Evolutionary conservation across 2,329 filamentous ascomycete genomes (phyloP).

Genomic region (Ophiostoma angusticollis): DNA sequence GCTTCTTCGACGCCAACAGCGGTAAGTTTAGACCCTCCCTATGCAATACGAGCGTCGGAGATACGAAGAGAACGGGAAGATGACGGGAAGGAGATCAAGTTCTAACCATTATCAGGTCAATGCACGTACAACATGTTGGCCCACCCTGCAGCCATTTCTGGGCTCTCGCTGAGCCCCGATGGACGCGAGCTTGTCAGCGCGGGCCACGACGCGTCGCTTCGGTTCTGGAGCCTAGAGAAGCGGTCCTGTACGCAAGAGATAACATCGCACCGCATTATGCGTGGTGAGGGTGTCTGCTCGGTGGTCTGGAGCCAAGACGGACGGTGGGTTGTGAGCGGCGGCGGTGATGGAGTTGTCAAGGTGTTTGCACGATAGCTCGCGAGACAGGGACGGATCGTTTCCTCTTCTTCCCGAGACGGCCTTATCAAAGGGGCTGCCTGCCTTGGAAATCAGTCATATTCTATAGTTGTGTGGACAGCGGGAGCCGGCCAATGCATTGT

Average conservation of each 20-base stretch:
- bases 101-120: conserved; percentile 56
- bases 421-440: not conserved
- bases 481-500: too few relatives aligned
- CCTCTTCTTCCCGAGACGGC: not conserved
- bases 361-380: conserved; percentile 54
- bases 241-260: conserved; percentile 91
- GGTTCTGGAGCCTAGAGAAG: conserved; percentile 97
- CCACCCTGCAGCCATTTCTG: conserved; percentile 84
- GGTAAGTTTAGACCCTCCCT: conserved; percentile 47
- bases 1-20: conserved; percentile 97
- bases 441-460: too few relatives aligned
- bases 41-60: too few relatives aligned
- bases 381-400: not conserved
- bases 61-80: too few relatives aligned
- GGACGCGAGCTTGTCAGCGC: conserved; percentile 90
- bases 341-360: conserved; percentile 92
- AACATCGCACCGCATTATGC: conserved; percentile 83
- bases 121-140: conserved; percentile 98
- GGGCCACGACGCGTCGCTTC: conserved; percentile 86
- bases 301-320: conserved; percentile 96
- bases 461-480: too few relatives aligned
- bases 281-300: conserved; percentile 86
- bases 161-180: conserved; percentile 82
- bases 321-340: conserved; percentile 84
- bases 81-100: too few relatives aligned